phyloP scores from a whole-genome alignment of 352 stramenopile species.

The Globisporangium cystogenes region DNA sequence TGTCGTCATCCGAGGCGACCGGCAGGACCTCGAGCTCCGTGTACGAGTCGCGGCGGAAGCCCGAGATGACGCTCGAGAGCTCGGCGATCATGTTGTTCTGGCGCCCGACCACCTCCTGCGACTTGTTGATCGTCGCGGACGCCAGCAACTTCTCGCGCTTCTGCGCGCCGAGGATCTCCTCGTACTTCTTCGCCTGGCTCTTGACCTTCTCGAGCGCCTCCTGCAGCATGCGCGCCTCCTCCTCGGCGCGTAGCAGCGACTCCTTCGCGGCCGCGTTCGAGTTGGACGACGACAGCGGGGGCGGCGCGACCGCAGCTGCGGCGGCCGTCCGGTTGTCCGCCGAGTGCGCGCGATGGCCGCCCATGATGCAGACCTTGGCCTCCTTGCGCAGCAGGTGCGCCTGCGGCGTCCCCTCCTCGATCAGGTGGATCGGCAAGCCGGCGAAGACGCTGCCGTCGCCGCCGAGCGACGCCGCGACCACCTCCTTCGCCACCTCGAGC shows the following conservation, averaged over 20 bases:
- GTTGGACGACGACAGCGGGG: background rate
- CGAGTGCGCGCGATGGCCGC: conserved; percentile 7
- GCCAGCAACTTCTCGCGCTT: conserved; percentile 64
- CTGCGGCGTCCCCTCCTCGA: conserved; percentile 73
- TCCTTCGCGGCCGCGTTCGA: conserved; percentile 52
- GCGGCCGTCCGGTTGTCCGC: background rate
- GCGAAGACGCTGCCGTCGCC: conserved; percentile 73
- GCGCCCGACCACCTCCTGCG: conserved; percentile 63
- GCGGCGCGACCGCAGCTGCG: background rate
- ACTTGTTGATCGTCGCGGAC: conserved; percentile 66
- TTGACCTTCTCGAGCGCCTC: conserved; percentile 83
- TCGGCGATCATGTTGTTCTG: conserved; percentile 84
- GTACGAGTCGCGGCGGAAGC: conserved; percentile 76
- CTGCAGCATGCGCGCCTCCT: conserved; percentile 69
- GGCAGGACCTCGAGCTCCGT: conserved; percentile 61
- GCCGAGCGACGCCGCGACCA: conserved; percentile 74
- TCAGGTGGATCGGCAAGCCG: conserved; percentile 62
- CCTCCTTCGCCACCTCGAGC: conserved; percentile 69
- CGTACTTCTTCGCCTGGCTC: conserved; percentile 80
- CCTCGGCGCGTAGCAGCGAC: conserved; percentile 55
- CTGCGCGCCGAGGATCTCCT: conserved; percentile 71
- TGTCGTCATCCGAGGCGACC: conserved; percentile 47
- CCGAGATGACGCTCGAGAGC: conserved; percentile 59
- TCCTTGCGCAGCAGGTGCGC: conserved; percentile 77
- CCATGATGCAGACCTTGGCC: conserved; percentile 74